These are phyloP conservation scores for Crithidia acanthocephali DNA, from an alignment of 208 protist species.

Conservation along the genomic window DNA sequence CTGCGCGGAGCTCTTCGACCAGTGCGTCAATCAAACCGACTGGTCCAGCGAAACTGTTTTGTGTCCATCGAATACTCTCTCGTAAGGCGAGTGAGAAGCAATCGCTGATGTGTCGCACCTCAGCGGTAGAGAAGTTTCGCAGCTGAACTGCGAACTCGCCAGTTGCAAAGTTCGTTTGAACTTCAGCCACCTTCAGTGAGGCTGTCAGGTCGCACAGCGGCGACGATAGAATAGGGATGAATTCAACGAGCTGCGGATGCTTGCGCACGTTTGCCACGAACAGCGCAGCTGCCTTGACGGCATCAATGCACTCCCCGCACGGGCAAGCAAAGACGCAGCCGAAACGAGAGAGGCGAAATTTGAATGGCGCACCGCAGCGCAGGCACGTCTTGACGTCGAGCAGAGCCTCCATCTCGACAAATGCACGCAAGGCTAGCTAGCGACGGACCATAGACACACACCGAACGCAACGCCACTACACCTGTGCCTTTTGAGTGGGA, in stretches of 20 bases:
- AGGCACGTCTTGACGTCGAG: constrained; percentile 43
- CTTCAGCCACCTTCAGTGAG: constrained; percentile 37
- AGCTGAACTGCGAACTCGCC: constrained; percentile 27
- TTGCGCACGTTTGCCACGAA: constrained; percentile 32
- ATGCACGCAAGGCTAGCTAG: too few species aligned
- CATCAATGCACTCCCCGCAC: constrained; percentile 51
- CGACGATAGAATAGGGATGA: constrained; percentile 53
- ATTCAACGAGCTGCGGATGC: constrained; percentile 17
- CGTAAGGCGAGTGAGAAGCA: constrained; percentile 37
- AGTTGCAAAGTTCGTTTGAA: constrained; percentile 53
- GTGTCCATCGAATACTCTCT: constrained; percentile 1
- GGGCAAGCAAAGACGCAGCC: constrained; percentile 69
- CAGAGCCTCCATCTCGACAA: constrained; percentile 48
- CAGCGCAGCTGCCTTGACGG: constrained; percentile 43
- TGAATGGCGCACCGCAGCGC: constrained; percentile 42
- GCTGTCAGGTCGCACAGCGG: constrained; percentile 34
- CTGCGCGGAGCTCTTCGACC: constrained; percentile 35
- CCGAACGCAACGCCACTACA: too few species aligned
- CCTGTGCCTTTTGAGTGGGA: too few species aligned
- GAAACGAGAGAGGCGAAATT: constrained; percentile 68
- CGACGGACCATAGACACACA: not conserved
- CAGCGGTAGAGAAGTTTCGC: constrained; percentile 27
- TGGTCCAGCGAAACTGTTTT: constrained; percentile 14
- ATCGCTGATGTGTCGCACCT: not conserved
- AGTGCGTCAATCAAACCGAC: constrained; percentile 29